Base-by-base conservation (phyloP, 2,329 filamentous ascomycete species). In the Aspergillus tubingensis region DNA sequence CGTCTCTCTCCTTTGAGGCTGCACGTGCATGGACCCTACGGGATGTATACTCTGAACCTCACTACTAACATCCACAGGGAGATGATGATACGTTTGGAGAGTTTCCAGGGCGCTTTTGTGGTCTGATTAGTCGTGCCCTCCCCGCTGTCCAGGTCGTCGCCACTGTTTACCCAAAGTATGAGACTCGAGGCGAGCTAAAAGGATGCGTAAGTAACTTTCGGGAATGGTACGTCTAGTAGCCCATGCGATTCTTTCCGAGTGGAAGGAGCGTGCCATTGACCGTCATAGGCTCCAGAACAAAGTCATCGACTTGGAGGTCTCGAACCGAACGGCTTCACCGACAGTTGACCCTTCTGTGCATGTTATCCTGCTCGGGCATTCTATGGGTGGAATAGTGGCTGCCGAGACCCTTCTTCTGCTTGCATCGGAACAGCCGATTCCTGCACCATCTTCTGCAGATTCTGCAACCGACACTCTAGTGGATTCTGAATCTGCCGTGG, bases 281-380 rank as follows among this genome's bases (percentile, higher is more conserved):
- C 36, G 2, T 30, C 23, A 32, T 57, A 92, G 89, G 91, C 86
- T 98, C 15, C 87, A 93, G 66, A 89, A 97, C 73, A 91, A 91
- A 69, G 91, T 98, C 68, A 97, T 98, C 69, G 95, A 98, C 75
- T 82, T 97, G 70, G 94, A 99, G 78, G 93, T 97, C 59, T 87
- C 85, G 27, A 90, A 91, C 67, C 83, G 84, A 49, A 94, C 92
- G 0, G 86, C 91, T 1, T 93, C 90, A 5, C 93, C 93, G 0
- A 96, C 91, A 0, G 84, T 96, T 64, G 91, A 96, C 62, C 92
- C 92, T 5, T 92, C 89, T 0, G 91, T 96, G 19, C 88, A 88
- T 70, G 89, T 90, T 27, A 84, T 96, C 50, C 84, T 97, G 15
- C 81, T 96, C 59, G 93, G 93, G 23, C 93, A 97, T 75, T 93